These are phyloP conservation scores for Saccharomycopsis sp. DNA, from an alignment of 805 yeast species.

Conservation along the genomic window DNA sequence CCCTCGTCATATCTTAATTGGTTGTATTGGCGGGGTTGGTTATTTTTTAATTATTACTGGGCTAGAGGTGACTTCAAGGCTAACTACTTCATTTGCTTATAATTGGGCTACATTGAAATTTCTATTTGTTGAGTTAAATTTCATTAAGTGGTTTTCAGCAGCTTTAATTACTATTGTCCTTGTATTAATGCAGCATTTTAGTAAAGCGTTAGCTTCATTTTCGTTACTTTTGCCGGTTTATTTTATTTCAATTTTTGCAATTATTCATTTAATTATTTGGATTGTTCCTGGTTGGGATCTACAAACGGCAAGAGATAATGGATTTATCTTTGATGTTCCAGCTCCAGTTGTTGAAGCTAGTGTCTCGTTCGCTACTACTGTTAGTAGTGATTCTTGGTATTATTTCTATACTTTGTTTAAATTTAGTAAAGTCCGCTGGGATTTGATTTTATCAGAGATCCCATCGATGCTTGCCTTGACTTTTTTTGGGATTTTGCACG, in stretches of 20 bases:
- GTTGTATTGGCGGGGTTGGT: constrained; percentile 98
- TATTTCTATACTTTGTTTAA: constrained; percentile 70
- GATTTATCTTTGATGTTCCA: constrained; percentile 69
- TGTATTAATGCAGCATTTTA: constrained; percentile 51
- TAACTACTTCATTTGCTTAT: constrained; percentile 68
- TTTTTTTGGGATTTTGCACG: constrained; percentile 92
- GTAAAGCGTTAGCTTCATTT: constrained; percentile 36
- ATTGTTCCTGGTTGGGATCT: constrained; percentile 61
- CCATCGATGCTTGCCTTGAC: constrained; percentile 96
- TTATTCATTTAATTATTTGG: constrained; percentile 64
- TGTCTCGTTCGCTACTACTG: neutral
- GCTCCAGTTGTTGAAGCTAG: neutral
- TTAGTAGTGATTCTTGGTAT: constrained; percentile 52
- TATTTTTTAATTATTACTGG: constrained; percentile 88
- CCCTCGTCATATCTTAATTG: constrained; percentile 92
- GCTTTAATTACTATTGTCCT: constrained; percentile 53
- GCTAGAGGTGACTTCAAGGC: constrained; percentile 78
- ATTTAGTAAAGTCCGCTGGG: constrained; percentile 69
- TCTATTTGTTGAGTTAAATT: constrained; percentile 33
- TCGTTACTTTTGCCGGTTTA: constrained; percentile 76
- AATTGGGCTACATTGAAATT: constrained; percentile 48
- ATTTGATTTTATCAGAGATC: constrained; percentile 53
- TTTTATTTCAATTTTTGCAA: constrained; percentile 61
- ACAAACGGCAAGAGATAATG: constrained; percentile 53
- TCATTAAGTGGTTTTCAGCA: constrained; percentile 70